A percentile compares a stretch with the other conserved stretches of the same genome.
Conservation (phyloP, 164 flowering plant genomes). For the Cinnamomum chago region DNA sequence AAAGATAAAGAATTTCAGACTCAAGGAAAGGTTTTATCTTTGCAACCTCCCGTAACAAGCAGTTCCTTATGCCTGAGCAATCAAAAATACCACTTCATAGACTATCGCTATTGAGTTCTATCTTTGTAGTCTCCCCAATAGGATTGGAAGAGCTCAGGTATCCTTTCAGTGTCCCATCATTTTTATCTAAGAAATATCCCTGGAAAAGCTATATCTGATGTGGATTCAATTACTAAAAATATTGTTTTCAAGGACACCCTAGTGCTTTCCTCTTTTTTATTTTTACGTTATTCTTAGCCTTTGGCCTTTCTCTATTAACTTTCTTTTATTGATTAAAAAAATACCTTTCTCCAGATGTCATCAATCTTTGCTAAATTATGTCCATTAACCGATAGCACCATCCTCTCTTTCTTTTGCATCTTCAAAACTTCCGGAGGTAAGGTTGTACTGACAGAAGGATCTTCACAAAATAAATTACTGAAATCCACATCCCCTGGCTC, state of each 20-base stretch:
- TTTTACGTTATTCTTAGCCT: neutral
- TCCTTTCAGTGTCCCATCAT: no score
- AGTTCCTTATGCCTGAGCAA: neutral
- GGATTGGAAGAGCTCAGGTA: no score
- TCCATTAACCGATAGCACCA: constrained; percentile 35
- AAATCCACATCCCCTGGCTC: constrained; percentile 59
- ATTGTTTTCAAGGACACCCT: neutral
- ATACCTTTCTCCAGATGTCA: constrained; percentile 90
- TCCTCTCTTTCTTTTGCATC: constrained; percentile 56
- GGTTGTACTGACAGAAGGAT: constrained; percentile 26
- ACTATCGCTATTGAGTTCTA: neutral
- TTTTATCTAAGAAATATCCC: no score
- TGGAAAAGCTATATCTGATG: no score
- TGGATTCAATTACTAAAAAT: neutral
- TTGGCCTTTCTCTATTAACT: neutral
- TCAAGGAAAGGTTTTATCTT: neutral
- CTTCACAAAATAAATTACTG: constrained; percentile 60
- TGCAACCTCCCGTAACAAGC: no score
- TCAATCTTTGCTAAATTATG: constrained; percentile 52
- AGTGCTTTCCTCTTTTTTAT: neutral
- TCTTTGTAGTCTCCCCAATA: neutral
- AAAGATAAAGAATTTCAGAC: neutral
- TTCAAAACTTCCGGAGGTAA: constrained; percentile 43
- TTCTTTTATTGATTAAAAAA: neutral
- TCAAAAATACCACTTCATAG: neutral